A percentile compares a stretch with the other conserved stretches of the same genome.
Conservation (phyloP, 31 red algal genomes). For the Porphyra umbilicalis region DNA sequence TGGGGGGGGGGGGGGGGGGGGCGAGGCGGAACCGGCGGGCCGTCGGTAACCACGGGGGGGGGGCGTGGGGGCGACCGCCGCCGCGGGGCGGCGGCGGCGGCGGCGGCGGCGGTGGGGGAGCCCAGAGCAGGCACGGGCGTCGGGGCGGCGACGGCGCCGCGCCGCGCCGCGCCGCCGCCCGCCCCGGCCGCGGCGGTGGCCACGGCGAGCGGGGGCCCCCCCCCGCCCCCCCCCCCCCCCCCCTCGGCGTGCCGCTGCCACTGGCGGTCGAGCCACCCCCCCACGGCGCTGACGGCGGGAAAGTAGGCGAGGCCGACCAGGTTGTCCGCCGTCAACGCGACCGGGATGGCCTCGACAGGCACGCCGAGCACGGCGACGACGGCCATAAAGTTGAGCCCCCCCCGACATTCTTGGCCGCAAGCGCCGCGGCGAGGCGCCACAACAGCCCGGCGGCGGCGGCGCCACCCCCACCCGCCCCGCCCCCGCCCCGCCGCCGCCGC, state of each 20-base stretch:
- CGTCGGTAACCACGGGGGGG: too few species aligned
- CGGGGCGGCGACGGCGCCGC: background rate
- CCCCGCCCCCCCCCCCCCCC: background rate
- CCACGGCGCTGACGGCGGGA: background rate
- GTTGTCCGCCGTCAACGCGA: constrained; percentile 16
- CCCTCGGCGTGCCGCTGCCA: background rate
- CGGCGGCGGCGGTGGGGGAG: background rate
- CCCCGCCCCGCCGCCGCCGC: too few species aligned
- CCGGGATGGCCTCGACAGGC: background rate
- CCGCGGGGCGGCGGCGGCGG: background rate
- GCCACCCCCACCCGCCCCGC: too few species aligned
- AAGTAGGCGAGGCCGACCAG: constrained; percentile 18
- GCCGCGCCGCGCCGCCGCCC: background rate
- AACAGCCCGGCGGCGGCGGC: background rate
- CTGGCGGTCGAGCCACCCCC: background rate
- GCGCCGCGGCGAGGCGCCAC: constrained; percentile 8
- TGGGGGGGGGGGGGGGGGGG: background rate
- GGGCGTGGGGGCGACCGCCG: too few species aligned
- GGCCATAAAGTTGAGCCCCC: constrained; percentile 22
- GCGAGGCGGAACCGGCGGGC: background rate
- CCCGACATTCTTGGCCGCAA: constrained; percentile 15
- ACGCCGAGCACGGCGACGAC: constrained; percentile 9
- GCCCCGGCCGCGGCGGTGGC: background rate
- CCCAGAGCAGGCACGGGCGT: background rate
- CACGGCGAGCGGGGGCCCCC: background rate